A percentile compares a stretch with the other conserved stretches of the same genome.
phyloP scores from a whole-genome alignment of 2,329 filamentous ascomycete genomes.

The Pyrenochaeta sp. region DNA sequence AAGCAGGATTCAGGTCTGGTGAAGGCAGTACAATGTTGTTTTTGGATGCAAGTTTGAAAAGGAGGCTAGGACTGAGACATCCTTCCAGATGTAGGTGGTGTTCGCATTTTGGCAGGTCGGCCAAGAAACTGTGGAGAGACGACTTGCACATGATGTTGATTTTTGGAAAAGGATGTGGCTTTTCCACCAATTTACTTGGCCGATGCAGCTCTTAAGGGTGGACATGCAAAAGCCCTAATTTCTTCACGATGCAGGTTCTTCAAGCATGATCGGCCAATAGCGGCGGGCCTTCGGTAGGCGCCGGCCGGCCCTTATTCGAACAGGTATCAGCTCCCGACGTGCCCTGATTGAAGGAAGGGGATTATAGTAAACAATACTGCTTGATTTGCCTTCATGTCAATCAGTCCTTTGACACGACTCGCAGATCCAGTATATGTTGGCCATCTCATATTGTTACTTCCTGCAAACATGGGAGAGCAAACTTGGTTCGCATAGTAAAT shows the following conservation, averaged over 20 bases:
- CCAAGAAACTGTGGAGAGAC: constrained; percentile 26
- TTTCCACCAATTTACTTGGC: not conserved
- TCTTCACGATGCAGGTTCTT: not conserved
- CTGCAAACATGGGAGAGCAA: too few species aligned
- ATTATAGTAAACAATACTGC: too few species aligned
- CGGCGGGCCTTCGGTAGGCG: not conserved
- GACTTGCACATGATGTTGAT: constrained; percentile 25
- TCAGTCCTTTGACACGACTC: too few species aligned
- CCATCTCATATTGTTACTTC: too few species aligned
- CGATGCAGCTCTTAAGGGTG: not conserved
- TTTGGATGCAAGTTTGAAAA: constrained; percentile 72
- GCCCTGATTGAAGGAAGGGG: too few species aligned
- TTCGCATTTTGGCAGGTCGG: constrained; percentile 75
- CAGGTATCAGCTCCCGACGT: too few species aligned
- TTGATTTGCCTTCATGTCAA: too few species aligned
- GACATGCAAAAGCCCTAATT: not conserved
- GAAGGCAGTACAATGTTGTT: constrained; percentile 68
- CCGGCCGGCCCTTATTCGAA: too few species aligned
- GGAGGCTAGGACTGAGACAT: constrained; percentile 71
- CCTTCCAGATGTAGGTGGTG: constrained; percentile 84
- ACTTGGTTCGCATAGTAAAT: too few species aligned
- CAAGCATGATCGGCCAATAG: not conserved
- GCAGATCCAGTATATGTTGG: too few species aligned
- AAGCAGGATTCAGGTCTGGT: constrained; percentile 65
- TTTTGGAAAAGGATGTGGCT: not conserved